Conservation (phyloP, 331 rosid genomes). For the Rosa hybrid region DNA sequence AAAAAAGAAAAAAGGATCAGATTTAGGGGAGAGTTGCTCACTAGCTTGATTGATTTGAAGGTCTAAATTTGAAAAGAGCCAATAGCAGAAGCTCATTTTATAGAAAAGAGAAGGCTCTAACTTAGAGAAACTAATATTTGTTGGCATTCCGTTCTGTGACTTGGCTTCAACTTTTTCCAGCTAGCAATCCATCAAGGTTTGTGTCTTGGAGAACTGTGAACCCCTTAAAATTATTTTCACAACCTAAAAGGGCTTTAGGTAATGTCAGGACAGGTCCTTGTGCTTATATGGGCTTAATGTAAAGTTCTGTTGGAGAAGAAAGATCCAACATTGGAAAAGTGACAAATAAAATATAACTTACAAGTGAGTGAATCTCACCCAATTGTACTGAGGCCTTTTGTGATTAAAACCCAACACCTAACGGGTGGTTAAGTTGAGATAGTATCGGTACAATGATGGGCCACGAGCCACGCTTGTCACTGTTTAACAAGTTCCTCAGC, state of each 20-base stretch:
- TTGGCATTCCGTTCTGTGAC: neutral
- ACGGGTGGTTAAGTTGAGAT: too few species aligned
- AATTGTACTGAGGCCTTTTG: too few species aligned
- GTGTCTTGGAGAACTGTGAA: neutral
- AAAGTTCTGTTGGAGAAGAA: neutral
- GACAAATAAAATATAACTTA: too few species aligned
- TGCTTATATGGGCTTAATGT: neutral
- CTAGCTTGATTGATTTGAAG: neutral
- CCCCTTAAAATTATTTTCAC: neutral
- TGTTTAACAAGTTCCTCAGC: neutral
- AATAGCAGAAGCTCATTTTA: neutral
- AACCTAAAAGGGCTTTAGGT: neutral
- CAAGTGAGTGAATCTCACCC: too few species aligned
- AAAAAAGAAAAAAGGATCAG: neutral
- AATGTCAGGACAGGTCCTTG: neutral
- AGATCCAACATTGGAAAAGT: too few species aligned
- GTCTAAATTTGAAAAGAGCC: neutral
- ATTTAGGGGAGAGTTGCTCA: slow-evolving; percentile 8
- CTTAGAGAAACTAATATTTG: neutral
- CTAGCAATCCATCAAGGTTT: neutral
- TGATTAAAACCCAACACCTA: too few species aligned
- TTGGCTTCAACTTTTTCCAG: neutral
- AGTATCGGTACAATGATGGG: too few species aligned
- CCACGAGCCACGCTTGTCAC: too few species aligned
- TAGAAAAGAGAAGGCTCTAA: neutral